Evolutionary conservation across 257 asterid species (phyloP).

Genomic region (Scutellaria minor): DNA sequence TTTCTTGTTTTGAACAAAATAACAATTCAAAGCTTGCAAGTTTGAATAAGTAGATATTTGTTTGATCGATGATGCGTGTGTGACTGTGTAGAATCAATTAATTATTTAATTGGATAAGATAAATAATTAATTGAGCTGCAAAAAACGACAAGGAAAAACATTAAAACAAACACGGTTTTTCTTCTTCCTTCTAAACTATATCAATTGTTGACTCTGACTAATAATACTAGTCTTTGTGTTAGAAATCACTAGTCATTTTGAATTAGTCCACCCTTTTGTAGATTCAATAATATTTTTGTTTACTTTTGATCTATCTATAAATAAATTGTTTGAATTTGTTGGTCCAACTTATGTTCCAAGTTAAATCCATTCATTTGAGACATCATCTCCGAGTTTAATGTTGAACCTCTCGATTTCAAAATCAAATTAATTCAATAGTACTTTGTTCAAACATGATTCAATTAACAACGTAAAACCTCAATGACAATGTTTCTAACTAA

Average conservation of each 20-base stretch:
- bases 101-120: not conserved
- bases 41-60: slow-evolving; percentile 25
- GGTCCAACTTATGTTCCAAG: no score
- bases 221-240: not conserved
- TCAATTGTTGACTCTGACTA: slow-evolving; percentile 35
- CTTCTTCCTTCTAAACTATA: not conserved
- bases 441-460: no score
- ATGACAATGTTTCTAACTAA: no score
- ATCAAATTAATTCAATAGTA: no score
- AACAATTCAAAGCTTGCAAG: slow-evolving; percentile 33
- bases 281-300: not conserved
- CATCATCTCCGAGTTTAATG: no score
- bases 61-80: slow-evolving; percentile 34
- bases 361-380: no score
- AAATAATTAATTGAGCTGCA: not conserved
- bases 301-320: not conserved
- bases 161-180: slow-evolving; percentile 31
- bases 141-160: slow-evolving; percentile 13
- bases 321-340: not conserved
- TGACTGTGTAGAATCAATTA: slow-evolving; percentile 18
- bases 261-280: slow-evolving; percentile 31
- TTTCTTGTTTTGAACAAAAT: slow-evolving; percentile 4
- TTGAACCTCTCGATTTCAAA: no score
- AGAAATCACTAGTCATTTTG: slow-evolving; percentile 26
- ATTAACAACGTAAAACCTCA: no score